These are phyloP conservation scores for Codiaeum variegatum DNA, from an alignment of 441 rosid species.

Conservation along the genomic window DNA sequence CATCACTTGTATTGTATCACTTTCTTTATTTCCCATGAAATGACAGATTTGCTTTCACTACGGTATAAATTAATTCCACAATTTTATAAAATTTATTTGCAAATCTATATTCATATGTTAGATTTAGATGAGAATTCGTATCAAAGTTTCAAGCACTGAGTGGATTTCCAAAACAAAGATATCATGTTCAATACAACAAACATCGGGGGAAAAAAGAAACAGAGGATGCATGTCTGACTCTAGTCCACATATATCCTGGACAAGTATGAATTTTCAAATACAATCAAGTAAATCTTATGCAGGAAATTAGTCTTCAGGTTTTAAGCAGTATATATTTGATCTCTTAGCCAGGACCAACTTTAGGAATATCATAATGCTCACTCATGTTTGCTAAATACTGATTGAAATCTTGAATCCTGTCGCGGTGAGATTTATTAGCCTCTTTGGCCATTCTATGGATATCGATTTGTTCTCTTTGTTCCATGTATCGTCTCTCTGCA, in stretches of 20 bases:
- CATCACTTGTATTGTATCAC: no score
- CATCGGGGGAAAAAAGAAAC: no score
- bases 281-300: neutral
- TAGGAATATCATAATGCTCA: constrained; percentile 74
- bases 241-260: neutral
- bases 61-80: no score
- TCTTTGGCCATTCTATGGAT: constrained; percentile 54
- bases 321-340: neutral
- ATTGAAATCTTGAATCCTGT: constrained; percentile 68
- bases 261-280: neutral
- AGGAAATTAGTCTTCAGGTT: neutral
- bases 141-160: neutral
- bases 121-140: no score
- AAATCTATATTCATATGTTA: no score
- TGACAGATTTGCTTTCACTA: no score
- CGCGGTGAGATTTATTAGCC: constrained; percentile 61
- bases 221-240: neutral
- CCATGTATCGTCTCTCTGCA: constrained; percentile 55
- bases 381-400: constrained; percentile 72
- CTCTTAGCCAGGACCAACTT: constrained; percentile 62
- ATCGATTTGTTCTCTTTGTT: constrained; percentile 56
- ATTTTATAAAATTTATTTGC: no score
- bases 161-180: neutral
- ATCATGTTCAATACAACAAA: neutral
- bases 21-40: no score